Evolutionary conservation across 2,329 filamentous ascomycete genomes (phyloP).

Genomic region (Cladosporium sp.): DNA sequence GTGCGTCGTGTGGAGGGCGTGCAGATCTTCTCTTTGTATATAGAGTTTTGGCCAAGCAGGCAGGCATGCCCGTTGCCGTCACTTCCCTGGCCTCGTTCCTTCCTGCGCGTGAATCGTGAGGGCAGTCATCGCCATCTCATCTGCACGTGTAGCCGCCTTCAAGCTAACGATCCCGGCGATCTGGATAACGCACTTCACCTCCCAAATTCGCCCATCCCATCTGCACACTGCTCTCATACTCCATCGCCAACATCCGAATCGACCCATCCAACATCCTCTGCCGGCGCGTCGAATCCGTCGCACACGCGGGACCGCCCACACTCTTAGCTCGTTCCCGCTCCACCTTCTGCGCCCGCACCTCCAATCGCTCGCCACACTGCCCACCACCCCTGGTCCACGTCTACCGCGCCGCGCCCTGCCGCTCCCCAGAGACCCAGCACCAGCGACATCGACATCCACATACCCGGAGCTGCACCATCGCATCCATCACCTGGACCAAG

Average conservation of each 20-base stretch:
- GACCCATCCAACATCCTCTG: background rate
- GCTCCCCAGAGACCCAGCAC: background rate
- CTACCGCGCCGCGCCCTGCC: background rate
- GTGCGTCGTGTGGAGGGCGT: background rate
- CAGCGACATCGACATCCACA: background rate
- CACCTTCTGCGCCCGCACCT: slow-evolving; percentile 1
- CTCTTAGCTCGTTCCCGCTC: background rate
- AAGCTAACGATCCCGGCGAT: background rate
- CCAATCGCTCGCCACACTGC: background rate
- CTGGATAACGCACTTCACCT: background rate
- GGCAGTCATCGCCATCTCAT: background rate
- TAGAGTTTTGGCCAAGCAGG: background rate
- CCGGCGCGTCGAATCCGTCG: background rate
- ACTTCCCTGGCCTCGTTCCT: background rate
- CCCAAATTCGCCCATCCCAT: background rate
- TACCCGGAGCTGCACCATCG: slow-evolving; percentile 7
- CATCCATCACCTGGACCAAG: background rate
- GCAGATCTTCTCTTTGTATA: background rate
- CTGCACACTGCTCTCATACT: background rate
- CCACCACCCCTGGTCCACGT: background rate
- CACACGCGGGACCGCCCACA: background rate
- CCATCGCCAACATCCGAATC: background rate
- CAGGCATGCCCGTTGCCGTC: background rate
- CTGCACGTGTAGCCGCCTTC: slow-evolving; percentile 4
- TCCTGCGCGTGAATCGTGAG: background rate